Conservation (phyloP, 228 moss, liverwort and hornwort genomes). For the Sphagnum fallax region DNA sequence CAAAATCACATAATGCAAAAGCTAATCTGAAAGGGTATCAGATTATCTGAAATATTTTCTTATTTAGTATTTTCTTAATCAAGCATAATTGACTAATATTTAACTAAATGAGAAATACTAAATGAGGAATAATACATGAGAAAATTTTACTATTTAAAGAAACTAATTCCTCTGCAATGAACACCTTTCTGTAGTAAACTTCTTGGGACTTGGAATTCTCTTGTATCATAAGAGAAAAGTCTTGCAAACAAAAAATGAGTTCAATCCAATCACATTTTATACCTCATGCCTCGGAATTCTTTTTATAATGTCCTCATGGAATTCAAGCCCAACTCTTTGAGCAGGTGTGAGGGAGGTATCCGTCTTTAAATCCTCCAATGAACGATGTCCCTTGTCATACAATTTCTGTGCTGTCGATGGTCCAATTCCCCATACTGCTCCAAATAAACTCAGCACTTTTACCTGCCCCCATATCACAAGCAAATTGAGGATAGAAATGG, state of each 20-base stretch:
- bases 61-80: too few relatives aligned
- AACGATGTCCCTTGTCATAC: conserved; percentile 80
- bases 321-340: conserved; percentile 69
- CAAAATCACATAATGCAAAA: too few relatives aligned
- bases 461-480: conserved; percentile 31
- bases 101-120: too few relatives aligned
- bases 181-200: too few relatives aligned
- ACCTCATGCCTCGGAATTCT: conserved; percentile 96
- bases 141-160: too few relatives aligned
- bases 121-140: too few relatives aligned
- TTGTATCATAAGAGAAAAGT: too few relatives aligned
- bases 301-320: conserved; percentile 72
- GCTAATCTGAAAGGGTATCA: too few relatives aligned
- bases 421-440: conserved; percentile 93
- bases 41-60: too few relatives aligned
- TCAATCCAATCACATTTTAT: neutral
- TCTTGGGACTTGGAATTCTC: too few relatives aligned
- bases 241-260: neutral
- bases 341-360: conserved; percentile 54
- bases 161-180: too few relatives aligned
- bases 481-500: neutral
- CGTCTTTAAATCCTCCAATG: conserved; percentile 52
- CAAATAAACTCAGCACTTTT: conserved; percentile 38
- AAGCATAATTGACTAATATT: too few relatives aligned
- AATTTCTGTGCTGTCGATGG: conserved; percentile 68